Evolutionary conservation across 306 rosid species (phyloP), one percentile per base, ranked within the genome.

Genomic region (Carpinus fangiana): DNA sequence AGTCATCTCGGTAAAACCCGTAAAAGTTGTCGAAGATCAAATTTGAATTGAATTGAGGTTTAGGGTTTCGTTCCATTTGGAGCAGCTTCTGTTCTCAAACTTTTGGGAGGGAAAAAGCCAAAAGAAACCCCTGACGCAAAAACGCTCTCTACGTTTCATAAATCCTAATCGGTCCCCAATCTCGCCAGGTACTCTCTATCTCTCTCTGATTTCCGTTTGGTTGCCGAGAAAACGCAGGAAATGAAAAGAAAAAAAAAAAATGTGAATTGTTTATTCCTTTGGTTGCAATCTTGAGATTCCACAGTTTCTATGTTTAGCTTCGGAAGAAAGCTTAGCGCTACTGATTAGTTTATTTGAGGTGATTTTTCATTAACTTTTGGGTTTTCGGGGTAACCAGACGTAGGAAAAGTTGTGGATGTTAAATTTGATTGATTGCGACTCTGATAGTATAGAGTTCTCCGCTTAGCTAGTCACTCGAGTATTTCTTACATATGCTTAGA

Each of bases 61-160:
- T 85, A 82, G 89, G 90, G 85, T 85, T 87, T 80, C 28, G 9
- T 67, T 67, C 31, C 28, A 66, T 38, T 66, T n/a, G 50, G 72
- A 38, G 23, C 67, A 34, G 76, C 20, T 60, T 65, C 34, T 36
- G 59, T 64, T 66, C 50, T 17, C 6, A 2, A 43, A 71, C 61
- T 21, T 50, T 64, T 28, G 84, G 82, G 86, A 85, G 93, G 92
- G 86, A 85, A 86, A 84, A 60, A 26, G 72, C 64, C 38, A 26
- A 38, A 5, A 16, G 43, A 28, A 51, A 18, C 45, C 14, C 28
- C 45, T 38, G 18, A 56, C 14, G 3, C 43, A 26, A 4, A 46
- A 45, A 45, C 45, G 3, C 41, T 28, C 26, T 48, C 57, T 78
- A 65, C 36, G 16, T 70, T 62, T 74, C 82, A 1, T 79, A 3